Evolutionary conservation across 352 stramenopile species (phyloP).

Genomic region (Globisporangium carolinianum): DNA sequence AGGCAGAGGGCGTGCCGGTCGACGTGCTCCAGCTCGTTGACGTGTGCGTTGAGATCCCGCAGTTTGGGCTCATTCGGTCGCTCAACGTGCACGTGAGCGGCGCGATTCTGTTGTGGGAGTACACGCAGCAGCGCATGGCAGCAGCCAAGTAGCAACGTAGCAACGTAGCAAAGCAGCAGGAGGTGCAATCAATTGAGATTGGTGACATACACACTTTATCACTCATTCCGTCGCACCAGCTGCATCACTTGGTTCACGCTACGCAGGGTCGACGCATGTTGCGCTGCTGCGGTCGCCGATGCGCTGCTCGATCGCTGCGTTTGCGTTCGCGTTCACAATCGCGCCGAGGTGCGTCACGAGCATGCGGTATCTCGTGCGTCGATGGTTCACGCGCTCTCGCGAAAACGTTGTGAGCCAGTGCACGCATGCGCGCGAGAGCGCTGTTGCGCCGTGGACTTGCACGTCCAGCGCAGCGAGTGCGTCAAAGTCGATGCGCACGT

Average conservation of each 20-base stretch:
- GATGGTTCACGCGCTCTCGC: neutral
- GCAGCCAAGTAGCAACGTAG: neutral
- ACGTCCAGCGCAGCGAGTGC: neutral
- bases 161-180: neutral
- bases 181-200: neutral
- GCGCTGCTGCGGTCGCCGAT: neutral
- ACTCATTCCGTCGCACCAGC: too few species aligned
- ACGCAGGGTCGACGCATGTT: neutral
- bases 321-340: neutral
- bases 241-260: neutral
- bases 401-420: neutral
- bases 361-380: neutral
- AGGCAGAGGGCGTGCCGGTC: slow-evolving; percentile 96
- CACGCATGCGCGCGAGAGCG: neutral
- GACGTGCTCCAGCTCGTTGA: slow-evolving; percentile 94
- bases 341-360: neutral
- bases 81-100: slow-evolving; percentile 97
- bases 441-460: neutral
- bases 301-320: neutral
- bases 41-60: slow-evolving; percentile 96
- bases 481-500: neutral
- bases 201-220: too few species aligned
- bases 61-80: slow-evolving; percentile 94
- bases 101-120: slow-evolving; percentile 94
- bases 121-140: slow-evolving; percentile 86